A percentile compares a stretch with the other conserved stretches of the same genome.
Evolutionary conservation across 2,329 filamentous ascomycete species (phyloP).

Genomic region (Basipetospora chlamydospora): DNA sequence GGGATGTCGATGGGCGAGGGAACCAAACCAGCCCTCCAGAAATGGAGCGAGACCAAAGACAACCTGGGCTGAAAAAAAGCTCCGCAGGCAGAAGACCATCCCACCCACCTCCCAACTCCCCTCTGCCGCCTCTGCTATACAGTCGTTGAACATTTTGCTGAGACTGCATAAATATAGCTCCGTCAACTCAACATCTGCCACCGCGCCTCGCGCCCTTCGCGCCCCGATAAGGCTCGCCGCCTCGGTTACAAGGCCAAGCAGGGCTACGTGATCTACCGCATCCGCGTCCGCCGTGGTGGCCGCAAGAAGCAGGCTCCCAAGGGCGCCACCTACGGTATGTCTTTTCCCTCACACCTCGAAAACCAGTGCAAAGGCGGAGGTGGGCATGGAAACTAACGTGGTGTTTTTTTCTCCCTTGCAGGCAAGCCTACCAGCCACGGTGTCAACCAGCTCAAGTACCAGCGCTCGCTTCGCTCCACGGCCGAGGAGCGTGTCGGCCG

Average conservation of each 20-base stretch:
- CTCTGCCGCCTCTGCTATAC: conserved; percentile 56
- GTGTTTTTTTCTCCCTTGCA: conserved; percentile 22
- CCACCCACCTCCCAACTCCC: background rate
- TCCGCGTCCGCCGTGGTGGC: conserved; percentile 95
- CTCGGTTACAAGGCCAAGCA: conserved; percentile 99
- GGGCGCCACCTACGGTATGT: conserved; percentile 96
- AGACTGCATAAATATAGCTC: conserved; percentile 99
- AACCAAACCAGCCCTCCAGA: too few species aligned
- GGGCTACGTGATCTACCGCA: conserved; percentile 99
- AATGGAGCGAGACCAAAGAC: too few species aligned
- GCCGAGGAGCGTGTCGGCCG: conserved; percentile 99
- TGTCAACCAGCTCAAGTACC: conserved; percentile 99
- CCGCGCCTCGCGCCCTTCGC: conserved; percentile 93
- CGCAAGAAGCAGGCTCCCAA: conserved; percentile 93
- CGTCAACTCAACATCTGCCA: conserved; percentile 99
- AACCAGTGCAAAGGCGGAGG: background rate
- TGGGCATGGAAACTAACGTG: conserved; percentile 14
- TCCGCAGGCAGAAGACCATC: too few species aligned
- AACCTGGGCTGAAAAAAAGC: too few species aligned
- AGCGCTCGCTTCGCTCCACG: conserved; percentile 93
- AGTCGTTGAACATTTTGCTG: conserved; percentile 99
- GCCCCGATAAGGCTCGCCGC: conserved; percentile 99
- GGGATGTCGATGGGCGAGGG: too few species aligned
- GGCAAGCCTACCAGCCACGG: conserved; percentile 99
- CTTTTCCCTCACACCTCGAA: conserved; percentile 3